Conservation (phyloP, 345 rosid species). For the Acer negundo region DNA sequence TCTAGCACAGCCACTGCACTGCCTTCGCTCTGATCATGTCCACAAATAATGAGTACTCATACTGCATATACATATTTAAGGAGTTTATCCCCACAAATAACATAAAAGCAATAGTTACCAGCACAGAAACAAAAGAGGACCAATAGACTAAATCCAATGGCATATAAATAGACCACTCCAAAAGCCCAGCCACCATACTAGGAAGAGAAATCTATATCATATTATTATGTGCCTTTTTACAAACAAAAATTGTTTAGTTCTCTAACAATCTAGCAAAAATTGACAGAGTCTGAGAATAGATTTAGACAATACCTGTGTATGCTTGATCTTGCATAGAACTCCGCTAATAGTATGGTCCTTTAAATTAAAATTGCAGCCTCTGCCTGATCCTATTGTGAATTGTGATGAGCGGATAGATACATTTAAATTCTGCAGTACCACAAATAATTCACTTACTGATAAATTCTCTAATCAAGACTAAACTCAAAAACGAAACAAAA, state of each 20-base stretch:
- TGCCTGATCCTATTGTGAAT: constrained; percentile 65
- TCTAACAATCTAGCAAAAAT: background rate
- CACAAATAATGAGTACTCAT: constrained; percentile 71
- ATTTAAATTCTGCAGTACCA: constrained; percentile 60
- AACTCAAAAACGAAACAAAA: background rate
- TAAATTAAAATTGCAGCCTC: constrained; percentile 50
- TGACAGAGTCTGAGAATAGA: background rate
- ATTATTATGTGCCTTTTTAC: background rate
- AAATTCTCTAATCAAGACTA: background rate
- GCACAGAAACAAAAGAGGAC: constrained; percentile 13
- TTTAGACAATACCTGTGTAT: constrained; percentile 50
- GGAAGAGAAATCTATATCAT: background rate
- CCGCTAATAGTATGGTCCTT: constrained; percentile 52
- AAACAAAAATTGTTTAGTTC: background rate
- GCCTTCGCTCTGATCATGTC: constrained; percentile 82
- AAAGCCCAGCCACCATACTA: constrained; percentile 8
- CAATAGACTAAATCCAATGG: constrained; percentile 9
- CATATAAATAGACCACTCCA: constrained; percentile 1
- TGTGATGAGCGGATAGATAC: constrained; percentile 36
- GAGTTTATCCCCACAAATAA: constrained; percentile 56
- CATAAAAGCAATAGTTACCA: constrained; percentile 20
- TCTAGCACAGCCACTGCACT: constrained; percentile 62
- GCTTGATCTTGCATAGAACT: constrained; percentile 62
- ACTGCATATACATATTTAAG: constrained; percentile 56
- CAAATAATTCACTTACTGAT: background rate